A percentile compares a stretch with the other conserved stretches of the same genome.
Conservation (phyloP, 2,329 filamentous ascomycete genomes). For the Aspergillus fischeri region DNA sequence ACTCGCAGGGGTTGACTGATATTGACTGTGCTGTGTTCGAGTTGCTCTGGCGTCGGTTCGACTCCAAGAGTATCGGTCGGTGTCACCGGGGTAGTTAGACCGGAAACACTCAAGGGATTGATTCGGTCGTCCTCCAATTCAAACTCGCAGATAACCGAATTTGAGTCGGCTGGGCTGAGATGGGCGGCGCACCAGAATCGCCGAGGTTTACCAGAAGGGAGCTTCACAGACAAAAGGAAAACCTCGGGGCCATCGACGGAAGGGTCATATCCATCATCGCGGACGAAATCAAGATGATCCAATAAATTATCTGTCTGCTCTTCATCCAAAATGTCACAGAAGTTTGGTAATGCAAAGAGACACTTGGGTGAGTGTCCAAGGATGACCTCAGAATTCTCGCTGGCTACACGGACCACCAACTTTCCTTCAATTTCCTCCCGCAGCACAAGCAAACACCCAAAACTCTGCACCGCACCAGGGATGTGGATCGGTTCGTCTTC, state of each 20-base stretch:
- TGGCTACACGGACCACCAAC: conserved; percentile 68
- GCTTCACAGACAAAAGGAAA: conserved; percentile 71
- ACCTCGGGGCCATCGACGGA: conserved; percentile 76
- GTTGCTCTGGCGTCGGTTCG: conserved; percentile 69
- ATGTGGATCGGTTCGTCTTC: conserved; percentile 91
- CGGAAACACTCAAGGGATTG: conserved; percentile 24
- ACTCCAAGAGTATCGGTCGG: conserved; percentile 61
- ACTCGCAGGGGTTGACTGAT: conserved; percentile 74
- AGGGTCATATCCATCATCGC: conserved; percentile 75
- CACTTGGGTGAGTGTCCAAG: conserved; percentile 74
- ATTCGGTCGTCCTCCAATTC: conserved; percentile 80
- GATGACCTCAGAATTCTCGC: conserved; percentile 72
- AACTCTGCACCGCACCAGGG: conserved; percentile 74
- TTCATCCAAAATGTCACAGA: conserved; percentile 77
- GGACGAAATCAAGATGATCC: conserved; percentile 83
- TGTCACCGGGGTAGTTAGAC: conserved; percentile 11
- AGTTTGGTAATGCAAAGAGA: conserved; percentile 69
- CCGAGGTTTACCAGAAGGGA: conserved; percentile 50
- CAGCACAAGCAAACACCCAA: conserved; percentile 72
- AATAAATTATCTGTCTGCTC: conserved; percentile 80
- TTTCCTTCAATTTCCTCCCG: conserved; percentile 60
- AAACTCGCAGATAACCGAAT: conserved; percentile 81
- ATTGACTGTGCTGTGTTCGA: conserved; percentile 70
- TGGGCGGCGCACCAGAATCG: conserved; percentile 90
- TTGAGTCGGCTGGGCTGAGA: conserved; percentile 62